Base-by-base conservation (phyloP, 371 early-diverging fungal genomes). In the Mortierella sp. region DNA sequence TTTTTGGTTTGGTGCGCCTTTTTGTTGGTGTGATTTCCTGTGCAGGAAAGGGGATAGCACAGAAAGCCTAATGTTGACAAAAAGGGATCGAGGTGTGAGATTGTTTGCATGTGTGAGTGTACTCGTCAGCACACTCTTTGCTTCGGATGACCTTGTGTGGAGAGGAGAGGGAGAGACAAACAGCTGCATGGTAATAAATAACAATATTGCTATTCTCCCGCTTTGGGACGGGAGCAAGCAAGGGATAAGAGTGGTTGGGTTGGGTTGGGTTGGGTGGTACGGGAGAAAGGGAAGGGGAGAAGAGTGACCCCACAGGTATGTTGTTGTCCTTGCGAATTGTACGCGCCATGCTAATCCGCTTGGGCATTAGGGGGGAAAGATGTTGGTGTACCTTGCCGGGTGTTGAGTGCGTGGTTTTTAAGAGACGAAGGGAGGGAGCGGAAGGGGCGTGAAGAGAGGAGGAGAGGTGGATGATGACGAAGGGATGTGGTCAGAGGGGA, bases 81-180 rank as follows among this genome's bases (percentile, higher is more conserved):
- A 31, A 26, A 54, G 28, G 16, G 13, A 31, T 31, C 16, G 28
- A 26, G 16, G 34, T 54, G 16, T 59, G 59, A 59, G 59, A 16
- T 59, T 46, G 48, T 13, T 46, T 11, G 13, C 13, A 13, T 26
- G 26, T 10, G 28, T 10, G 26, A 3, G 57, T 5, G 31, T 16
- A 13, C 28, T 31, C 28, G 26, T 13, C n/a, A n/a, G 5, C 31
- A 16, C 34, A 5, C 31, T 59, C 5, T 59, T 59, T 26, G 26
- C 26, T 59, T 59, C 59, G 59, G 59, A 59, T 59, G 59, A 59
- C 59, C 59, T 59, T 59, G 11, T 31, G 59, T 59, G 59, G 59
- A 59, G 59, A 21, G 53, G 26, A 16, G 59, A 59, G 31, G n/a
- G 57, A 57, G 28, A 13, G 16, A 53, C 26, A 57, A 26, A 59